A percentile compares a stretch with the other conserved stretches of the same genome.
Conservation (phyloP, 176 grass and related monocot species). For the Eleusine coracana region DNA sequence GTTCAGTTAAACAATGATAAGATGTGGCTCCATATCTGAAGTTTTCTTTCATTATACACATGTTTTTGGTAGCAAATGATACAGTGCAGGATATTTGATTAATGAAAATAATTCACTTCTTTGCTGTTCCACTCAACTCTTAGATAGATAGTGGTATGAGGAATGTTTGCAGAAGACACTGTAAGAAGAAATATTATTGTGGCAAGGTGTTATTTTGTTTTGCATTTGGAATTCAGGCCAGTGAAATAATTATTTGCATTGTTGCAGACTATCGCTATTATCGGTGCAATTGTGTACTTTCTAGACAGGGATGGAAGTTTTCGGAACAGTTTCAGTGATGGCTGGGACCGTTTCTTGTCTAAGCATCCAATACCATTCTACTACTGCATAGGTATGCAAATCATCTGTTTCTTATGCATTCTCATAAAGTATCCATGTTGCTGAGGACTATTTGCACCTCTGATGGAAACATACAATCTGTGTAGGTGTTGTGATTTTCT, state of each 20-base stretch:
- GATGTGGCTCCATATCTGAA: background rate
- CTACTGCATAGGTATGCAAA: constrained; percentile 83
- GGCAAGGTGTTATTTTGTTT: too few relatives aligned
- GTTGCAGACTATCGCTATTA: constrained; percentile 75
- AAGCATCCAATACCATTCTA: constrained; percentile 98
- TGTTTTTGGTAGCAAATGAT: background rate
- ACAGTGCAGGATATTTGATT: background rate
- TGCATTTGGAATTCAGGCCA: background rate
- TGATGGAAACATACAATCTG: background rate
- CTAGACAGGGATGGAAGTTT: constrained; percentile 90
- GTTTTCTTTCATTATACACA: background rate
- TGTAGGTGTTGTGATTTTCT: constrained; percentile 90
- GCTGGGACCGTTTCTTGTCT: constrained; percentile 92
- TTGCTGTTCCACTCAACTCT: constrained; percentile 23
- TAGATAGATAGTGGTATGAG: background rate
- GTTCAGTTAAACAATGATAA: constrained; percentile 10
- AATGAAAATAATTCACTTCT: background rate
- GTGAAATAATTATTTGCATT: constrained; percentile 1
- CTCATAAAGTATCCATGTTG: background rate
- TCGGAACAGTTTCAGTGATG: constrained; percentile 87
- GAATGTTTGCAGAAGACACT: constrained; percentile 8
- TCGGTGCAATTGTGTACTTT: constrained; percentile 82
- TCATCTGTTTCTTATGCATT: background rate
- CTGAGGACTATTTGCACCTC: background rate
- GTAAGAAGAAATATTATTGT: background rate